Base-by-base conservation (phyloP, 1,284 basidiomycete genomes). In the Xerocomus subilludens region DNA sequence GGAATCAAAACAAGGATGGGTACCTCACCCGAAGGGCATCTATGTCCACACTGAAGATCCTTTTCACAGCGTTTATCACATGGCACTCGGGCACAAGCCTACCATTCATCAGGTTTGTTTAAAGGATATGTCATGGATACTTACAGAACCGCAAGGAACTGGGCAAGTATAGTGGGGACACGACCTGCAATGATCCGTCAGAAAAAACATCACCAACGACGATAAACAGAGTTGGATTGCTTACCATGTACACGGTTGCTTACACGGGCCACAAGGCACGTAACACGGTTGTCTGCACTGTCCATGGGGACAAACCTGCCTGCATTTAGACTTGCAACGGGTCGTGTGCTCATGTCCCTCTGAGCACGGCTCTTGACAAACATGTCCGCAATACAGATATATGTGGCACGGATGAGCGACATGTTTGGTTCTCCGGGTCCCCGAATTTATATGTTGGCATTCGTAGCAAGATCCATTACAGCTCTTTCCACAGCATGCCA, bases 141-240 rank as follows among this genome's bases (percentile, higher is more conserved):
- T 84, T 72, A 93, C 92, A 30, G 91, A 91, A 23, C 91, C 92
- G 77, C 93, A 94, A 0, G 91, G 89, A n/a, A 93, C 87, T 5
- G 89, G 89, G 73, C 93, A 94, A 4, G 70, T 64, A 36, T 87
- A 79, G 74, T 93, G 91, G 11, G 85, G 75, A 78, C 93, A 94
- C 16, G 64, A 78, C 90, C 89, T 90, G 65, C 36, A 55, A 36
- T 67, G 27, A 8, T 27, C 27, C 67, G 36, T 67, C 69, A 67
- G 58, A 49, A 51, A 70, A 47, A 70, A n/a, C 20, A 38, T 18
- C 14, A 25, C 13, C 18, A 18, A 42, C 18, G 1, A 53, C 55
- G 7, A 63, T 20, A 42, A n/a, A 7, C 30, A 10, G 42, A 27
- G 36, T 53, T 21, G 53, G 23, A 13, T 33, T 53, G 51, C 81